Evolutionary conservation across 1,284 basidiomycete genomes (phyloP), one percentile per base, ranked within the genome.

Genomic region (Leccinum huronense): DNA sequence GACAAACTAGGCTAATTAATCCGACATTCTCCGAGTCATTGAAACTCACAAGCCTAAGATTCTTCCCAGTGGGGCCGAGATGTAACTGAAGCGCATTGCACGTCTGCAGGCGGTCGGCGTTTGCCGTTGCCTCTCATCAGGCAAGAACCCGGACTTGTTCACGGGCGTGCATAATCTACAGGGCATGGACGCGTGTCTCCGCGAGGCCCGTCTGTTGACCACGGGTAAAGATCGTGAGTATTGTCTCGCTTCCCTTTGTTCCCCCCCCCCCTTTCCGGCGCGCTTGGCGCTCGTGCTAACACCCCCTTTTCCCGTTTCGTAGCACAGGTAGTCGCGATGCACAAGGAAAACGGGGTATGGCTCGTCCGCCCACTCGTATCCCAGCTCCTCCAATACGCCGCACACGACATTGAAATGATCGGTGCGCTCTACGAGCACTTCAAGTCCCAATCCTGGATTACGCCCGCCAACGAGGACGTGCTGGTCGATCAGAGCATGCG

Each of bases 371-470:
- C 80, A 0, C 73, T 82, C 45, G n/a, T 68, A 0, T 53, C 70
- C 1, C 70, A 72, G 9, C 75, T 81, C 45, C 73, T 81, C 57
- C 68, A 71, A 23, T 81, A 81, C 59, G 80, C 81, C 1, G 78
- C 78, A 2, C 75, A 77, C 63, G 80, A 81, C 69, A 78, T 81
- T 58, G 71, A 76, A 55, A 75, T 80, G 64, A 77, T 82, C 56
- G 73, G 70, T 14, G 68, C 72, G 3, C 71, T 81, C 11, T 79
- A 79, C 70, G 72, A 73, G 3, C 66, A 75, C 56, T 80, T 81
- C 61, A 64, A 66, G 9, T 34, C 66, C n/a, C 61, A 68, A 8
- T 68, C 69, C 0, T 80, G 76, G 74, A 72, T 81, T 62, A 73
- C 70, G 1, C 38, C 60, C 2, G 5, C 1, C 61, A 68, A 64